Conservation (phyloP, 106 monocot genomes). For the Hemerocallis citrina region DNA sequence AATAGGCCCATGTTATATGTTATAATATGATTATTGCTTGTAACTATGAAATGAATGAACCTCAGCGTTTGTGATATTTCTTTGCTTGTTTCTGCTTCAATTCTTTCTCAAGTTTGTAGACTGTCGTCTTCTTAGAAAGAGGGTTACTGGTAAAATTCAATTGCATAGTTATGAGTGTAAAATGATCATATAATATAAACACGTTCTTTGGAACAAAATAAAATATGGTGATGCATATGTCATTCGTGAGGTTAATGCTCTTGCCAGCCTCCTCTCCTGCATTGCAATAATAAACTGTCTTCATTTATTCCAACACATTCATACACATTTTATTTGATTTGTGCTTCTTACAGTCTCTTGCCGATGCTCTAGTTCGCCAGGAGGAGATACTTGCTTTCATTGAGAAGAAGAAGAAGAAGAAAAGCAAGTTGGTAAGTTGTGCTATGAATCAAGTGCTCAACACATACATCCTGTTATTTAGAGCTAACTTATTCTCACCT, state of each 20-base stretch:
- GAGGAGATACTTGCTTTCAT: slow-evolving; percentile 58
- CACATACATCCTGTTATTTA: too few species aligned
- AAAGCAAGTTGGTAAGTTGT: slow-evolving; percentile 43
- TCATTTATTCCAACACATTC: background rate
- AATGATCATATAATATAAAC: too few species aligned
- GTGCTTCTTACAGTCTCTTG: slow-evolving; percentile 39
- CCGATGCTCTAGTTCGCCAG: slow-evolving; percentile 38
- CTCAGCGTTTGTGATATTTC: background rate
- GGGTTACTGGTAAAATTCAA: too few species aligned
- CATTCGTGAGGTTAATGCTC: background rate
- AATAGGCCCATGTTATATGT: background rate
- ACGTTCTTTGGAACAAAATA: too few species aligned
- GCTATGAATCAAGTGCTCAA: too few species aligned
- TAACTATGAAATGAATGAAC: background rate
- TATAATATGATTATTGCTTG: too few species aligned
- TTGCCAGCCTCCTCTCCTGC: background rate
- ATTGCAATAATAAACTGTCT: background rate
- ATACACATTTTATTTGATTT: background rate
- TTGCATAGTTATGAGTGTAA: too few species aligned
- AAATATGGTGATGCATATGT: background rate
- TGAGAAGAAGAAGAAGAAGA: slow-evolving; percentile 72
- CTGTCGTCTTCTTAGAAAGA: background rate
- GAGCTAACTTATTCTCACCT: too few species aligned
- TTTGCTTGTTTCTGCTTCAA: background rate
- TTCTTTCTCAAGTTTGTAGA: background rate